Conservation (phyloP, 2,329 filamentous ascomycete species). For the Ascochyta fabae region DNA sequence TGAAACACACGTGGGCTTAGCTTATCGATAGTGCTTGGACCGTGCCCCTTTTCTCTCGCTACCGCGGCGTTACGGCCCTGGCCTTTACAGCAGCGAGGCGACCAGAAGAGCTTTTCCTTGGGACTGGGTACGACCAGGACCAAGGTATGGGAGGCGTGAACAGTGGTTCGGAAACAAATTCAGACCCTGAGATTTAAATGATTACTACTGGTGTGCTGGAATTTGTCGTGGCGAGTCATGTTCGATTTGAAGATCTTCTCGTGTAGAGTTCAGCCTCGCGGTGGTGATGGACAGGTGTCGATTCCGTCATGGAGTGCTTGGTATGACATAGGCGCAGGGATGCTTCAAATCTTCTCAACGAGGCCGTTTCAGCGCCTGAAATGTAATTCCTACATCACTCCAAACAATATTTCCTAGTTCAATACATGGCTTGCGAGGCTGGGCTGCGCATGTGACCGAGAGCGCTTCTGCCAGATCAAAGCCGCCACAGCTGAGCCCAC, state of each 20-base stretch:
- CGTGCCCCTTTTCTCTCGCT: background rate
- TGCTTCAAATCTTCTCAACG: conserved; percentile 3
- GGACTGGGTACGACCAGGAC: background rate
- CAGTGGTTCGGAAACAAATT: no score
- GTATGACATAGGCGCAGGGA: conserved; percentile 10
- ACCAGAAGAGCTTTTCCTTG: background rate
- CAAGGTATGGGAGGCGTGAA: background rate
- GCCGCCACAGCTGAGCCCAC: background rate
- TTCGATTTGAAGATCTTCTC: background rate
- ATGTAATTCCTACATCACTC: background rate
- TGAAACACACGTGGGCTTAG: background rate
- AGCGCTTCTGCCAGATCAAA: background rate
- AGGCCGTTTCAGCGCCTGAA: background rate
- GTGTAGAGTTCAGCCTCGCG: conserved; percentile 2
- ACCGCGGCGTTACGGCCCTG: background rate
- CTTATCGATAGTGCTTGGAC: conserved; percentile 9
- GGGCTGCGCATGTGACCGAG: conserved; percentile 1
- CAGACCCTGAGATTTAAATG: background rate
- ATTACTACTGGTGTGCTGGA: background rate
- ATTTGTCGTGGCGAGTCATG: background rate
- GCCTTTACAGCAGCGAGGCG: background rate
- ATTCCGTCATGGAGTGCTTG: conserved; percentile 12
- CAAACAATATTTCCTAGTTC: background rate
- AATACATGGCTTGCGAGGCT: background rate
- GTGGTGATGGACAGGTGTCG: background rate